Evolutionary conservation across 805 yeast genomes (phyloP).

Genomic region (Candida hispaniensis): DNA sequence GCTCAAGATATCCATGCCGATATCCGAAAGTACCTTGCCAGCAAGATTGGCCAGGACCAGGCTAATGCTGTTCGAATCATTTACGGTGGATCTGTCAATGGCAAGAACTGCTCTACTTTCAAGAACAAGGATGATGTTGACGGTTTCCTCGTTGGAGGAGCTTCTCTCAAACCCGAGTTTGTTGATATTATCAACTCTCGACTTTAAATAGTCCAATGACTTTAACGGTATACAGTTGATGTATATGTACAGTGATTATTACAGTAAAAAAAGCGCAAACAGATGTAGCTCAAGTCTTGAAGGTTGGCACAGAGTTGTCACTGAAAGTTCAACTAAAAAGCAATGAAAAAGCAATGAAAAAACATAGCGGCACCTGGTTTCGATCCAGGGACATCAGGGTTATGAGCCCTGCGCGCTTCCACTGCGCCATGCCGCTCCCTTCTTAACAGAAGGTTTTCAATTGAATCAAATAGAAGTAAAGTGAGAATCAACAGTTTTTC

Average conservation of each 20-base stretch:
- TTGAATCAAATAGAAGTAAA: too few relatives aligned
- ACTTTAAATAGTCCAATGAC: slow-evolving; percentile 45
- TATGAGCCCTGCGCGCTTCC: slow-evolving; percentile 97
- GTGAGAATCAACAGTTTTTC: too few relatives aligned
- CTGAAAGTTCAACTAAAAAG: too few relatives aligned
- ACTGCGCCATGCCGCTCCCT: slow-evolving; percentile 39
- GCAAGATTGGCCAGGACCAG: slow-evolving; percentile 64
- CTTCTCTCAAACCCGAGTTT: slow-evolving; percentile 96
- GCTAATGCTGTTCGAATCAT: slow-evolving; percentile 79
- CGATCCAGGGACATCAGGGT: slow-evolving; percentile 93
- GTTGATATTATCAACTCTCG: slow-evolving; percentile 90
- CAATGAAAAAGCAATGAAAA: too few relatives aligned
- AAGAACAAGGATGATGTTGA: slow-evolving; percentile 89
- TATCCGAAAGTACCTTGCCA: slow-evolving; percentile 73
- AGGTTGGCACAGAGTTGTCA: too few relatives aligned
- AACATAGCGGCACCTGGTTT: slow-evolving; percentile 81
- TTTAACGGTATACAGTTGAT: too few relatives aligned
- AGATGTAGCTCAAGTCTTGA: too few relatives aligned
- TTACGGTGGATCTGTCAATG: slow-evolving; percentile 98
- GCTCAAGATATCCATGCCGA: slow-evolving; percentile 91
- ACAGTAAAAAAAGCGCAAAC: too few relatives aligned
- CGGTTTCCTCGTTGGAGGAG: slow-evolving; percentile 99
- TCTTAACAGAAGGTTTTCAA: too few relatives aligned
- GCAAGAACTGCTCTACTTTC: slow-evolving; percentile 82
- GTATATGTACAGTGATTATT: too few relatives aligned